These are phyloP conservation scores for Rhododendron simsii DNA, from an alignment of 148 eudicot species.

Conservation along the genomic window DNA sequence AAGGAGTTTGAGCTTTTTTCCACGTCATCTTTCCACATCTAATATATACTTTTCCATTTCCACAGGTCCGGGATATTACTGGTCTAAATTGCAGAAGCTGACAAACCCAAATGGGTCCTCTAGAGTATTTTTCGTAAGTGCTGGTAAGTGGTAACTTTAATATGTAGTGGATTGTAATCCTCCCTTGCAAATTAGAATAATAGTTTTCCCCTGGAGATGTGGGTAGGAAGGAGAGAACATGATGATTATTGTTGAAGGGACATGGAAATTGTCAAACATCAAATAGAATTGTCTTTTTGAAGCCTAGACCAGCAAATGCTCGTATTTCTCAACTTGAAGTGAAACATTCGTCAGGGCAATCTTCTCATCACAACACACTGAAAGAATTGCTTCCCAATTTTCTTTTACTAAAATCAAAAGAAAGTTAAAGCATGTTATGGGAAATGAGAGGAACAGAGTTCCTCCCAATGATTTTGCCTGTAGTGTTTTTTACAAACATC, in stretches of 20 bases:
- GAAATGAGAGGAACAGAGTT: neutral
- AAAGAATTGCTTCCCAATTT: slow-evolving; percentile 6
- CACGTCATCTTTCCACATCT: neutral
- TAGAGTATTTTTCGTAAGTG: slow-evolving; percentile 35
- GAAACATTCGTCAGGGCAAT: slow-evolving; percentile 22
- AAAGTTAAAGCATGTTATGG: too few relatives aligned
- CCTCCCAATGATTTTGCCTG: slow-evolving; percentile 6
- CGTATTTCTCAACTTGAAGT: slow-evolving; percentile 15
- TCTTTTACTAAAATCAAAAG: too few relatives aligned
- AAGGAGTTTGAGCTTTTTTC: slow-evolving; percentile 26
- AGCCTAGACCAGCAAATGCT: slow-evolving; percentile 48
- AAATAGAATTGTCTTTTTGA: slow-evolving; percentile 72
- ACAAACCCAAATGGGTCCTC: neutral
- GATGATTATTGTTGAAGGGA: slow-evolving; percentile 28
- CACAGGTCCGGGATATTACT: slow-evolving; percentile 44
- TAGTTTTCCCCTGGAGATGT: neutral
- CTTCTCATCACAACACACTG: slow-evolving; percentile 31
- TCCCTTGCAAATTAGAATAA: neutral
- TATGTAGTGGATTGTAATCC: neutral
- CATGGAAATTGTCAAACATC: slow-evolving; percentile 29
- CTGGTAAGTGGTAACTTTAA: neutral
- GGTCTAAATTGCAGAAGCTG: slow-evolving; percentile 24
- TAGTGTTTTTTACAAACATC: slow-evolving; percentile 21
- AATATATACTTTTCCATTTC: neutral
- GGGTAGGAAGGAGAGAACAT: slow-evolving; percentile 18